Evolutionary conservation across 129 eudicot species (phyloP).

Genomic region (Helichrysum umbraculigerum): DNA sequence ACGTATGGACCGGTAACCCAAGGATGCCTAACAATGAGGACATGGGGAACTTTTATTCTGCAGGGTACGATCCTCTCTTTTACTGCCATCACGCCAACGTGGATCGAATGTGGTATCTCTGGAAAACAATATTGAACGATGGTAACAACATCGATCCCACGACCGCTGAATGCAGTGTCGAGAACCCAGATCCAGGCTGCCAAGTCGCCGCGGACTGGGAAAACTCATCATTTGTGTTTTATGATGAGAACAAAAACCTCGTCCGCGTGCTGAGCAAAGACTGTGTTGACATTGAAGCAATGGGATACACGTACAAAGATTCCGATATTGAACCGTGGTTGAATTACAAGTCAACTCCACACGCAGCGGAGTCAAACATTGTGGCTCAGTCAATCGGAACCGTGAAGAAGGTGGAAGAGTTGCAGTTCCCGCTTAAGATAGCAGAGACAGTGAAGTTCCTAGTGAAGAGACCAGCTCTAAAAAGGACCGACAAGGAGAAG

Average conservation of each 20-base stretch:
- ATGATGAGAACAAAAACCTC: constrained; percentile 46
- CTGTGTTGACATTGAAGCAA: constrained; percentile 26
- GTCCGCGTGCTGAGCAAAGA: constrained; percentile 44
- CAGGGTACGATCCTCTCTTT: constrained; percentile 45
- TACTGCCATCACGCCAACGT: constrained; percentile 49
- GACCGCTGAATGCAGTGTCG: not conserved
- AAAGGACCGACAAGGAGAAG: constrained; percentile 36
- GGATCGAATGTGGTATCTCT: constrained; percentile 48
- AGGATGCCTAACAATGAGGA: constrained; percentile 39
- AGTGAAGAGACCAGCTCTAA: constrained; percentile 49
- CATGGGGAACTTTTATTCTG: constrained; percentile 50
- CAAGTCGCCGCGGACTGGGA: constrained; percentile 34
- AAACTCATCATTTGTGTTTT: constrained; percentile 40
- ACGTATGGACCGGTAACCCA: constrained; percentile 36
- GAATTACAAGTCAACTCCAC: not conserved
- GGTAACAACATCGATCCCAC: not conserved
- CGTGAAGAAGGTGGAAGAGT: not conserved
- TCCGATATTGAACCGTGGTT: constrained; percentile 43
- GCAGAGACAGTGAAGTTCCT: constrained; percentile 32
- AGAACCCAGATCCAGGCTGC: not conserved
- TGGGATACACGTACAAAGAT: constrained; percentile 36
- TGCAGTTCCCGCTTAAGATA: constrained; percentile 32
- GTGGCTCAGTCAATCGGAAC: not conserved
- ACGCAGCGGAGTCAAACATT: not conserved
- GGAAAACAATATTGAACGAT: constrained; percentile 17